Conservation (phyloP, 2,329 filamentous ascomycete species). For the Pseudonectria buxi region DNA sequence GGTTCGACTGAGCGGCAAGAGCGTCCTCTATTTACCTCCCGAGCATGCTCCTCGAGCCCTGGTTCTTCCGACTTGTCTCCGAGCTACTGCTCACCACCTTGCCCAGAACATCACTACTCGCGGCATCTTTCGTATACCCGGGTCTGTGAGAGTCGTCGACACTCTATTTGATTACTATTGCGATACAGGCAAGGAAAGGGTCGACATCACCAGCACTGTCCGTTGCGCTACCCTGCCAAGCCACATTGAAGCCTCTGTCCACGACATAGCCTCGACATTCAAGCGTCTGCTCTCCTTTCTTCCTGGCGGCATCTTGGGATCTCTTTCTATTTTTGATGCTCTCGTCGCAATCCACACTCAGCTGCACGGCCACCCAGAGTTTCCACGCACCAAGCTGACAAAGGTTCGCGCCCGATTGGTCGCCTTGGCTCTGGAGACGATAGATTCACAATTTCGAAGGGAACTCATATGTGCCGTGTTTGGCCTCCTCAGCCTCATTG, state of each 20-base stretch:
- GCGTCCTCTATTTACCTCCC: constrained; percentile 51
- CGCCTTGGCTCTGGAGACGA: constrained; percentile 53
- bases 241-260: constrained; percentile 52
- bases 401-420: constrained; percentile 58
- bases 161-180: constrained; percentile 60
- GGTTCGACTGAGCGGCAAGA: constrained; percentile 56
- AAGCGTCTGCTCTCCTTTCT: constrained; percentile 58
- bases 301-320: constrained; percentile 61
- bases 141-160: constrained; percentile 49
- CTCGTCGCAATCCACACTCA: constrained; percentile 55
- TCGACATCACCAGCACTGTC: constrained; percentile 50
- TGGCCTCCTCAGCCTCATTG: constrained; percentile 56
- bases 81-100: constrained; percentile 59
- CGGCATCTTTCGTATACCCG: constrained; percentile 58
- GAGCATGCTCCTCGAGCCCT: constrained; percentile 53
- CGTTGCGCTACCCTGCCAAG: constrained; percentile 51
- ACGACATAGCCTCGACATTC: constrained; percentile 62
- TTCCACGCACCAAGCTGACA: constrained; percentile 45
- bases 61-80: constrained; percentile 57
- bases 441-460: constrained; percentile 53
- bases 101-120: constrained; percentile 48
- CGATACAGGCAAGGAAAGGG: constrained; percentile 37
- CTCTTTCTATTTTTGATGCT: constrained; percentile 53
- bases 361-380: constrained; percentile 44
- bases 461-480: constrained; percentile 63